Percentiles rank a stretch among this genome's conserved stretches.
These are phyloP conservation scores for Paecilomyces sp. DNA, from an alignment of 2,329 filamentous ascomycete species.

Conservation along the genomic window DNA sequence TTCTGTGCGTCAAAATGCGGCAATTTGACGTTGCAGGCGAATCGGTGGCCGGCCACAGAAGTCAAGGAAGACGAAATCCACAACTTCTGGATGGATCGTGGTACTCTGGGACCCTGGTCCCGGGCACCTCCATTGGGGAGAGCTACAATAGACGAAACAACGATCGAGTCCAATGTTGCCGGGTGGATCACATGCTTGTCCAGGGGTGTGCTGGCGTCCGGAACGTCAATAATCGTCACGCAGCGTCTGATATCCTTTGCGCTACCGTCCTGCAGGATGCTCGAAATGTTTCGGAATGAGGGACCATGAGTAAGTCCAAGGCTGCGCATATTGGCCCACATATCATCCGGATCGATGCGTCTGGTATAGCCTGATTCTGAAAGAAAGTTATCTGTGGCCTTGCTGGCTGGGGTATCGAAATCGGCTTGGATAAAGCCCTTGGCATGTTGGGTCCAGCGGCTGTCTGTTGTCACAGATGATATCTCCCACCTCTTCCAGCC, in stretches of 20 bases:
- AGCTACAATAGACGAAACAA: background rate
- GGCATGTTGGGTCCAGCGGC: conserved; percentile 7
- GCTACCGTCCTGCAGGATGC: background rate
- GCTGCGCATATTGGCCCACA: background rate
- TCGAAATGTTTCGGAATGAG: background rate
- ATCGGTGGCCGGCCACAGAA: background rate
- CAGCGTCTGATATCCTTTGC: background rate
- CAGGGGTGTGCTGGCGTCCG: background rate
- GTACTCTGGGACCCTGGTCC: background rate
- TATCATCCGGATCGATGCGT: background rate
- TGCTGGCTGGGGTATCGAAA: background rate
- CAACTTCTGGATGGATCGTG: background rate
- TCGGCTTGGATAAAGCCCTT: conserved; percentile 5
- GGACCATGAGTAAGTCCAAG: background rate
- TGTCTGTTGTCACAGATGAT: conserved; percentile 6
- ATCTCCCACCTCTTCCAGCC: conserved; percentile 10
- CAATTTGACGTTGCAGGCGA: background rate
- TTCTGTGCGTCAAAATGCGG: background rate
- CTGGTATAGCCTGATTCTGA: background rate
- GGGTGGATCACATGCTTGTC: conserved; percentile 9
- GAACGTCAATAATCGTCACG: background rate
- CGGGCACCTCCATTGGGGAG: background rate
- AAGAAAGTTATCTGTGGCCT: background rate
- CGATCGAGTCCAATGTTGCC: conserved; percentile 5
- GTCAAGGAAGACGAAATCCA: background rate